Evolutionary conservation across 176 grass and related monocot species (phyloP), one percentile per base, ranked within the genome.

Genomic region (Tuctoria greenei): DNA sequence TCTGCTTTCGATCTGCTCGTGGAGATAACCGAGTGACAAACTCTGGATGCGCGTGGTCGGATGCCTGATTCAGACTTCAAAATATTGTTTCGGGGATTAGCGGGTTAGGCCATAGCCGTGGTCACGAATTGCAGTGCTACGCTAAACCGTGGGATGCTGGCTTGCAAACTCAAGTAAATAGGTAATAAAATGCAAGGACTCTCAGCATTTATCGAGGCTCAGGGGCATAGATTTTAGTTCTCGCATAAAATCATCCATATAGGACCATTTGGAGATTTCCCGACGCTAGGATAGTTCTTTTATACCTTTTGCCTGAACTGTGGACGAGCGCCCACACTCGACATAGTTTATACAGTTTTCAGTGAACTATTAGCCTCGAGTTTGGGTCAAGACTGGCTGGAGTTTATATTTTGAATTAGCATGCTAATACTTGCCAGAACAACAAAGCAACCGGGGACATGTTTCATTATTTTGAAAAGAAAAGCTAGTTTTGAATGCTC

Each of bases 111-210:
- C 18, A 9, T 59, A 51, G 15, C 21, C 43, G 8, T 26, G 2
- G 31, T 47, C 8, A 37, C 46, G 43, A 70, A 20, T n/a, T 37
- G 26, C 39, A 13, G 70, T 46, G 18, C 25, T 39, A 65, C 12
- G 69, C 77, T 63, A 43, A 55, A 54, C 60, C 18, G 35, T 78
- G 14, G 43, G 43, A 50, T 37, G 42, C 46, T 62, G 72, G 12
- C 16, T 20, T 66, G 17, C 31, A 13, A 75, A 21, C 12, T 12
- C 13, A 6, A n/a, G 0, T 26, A 73, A 60, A 52, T 7, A 51
- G 42, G 34, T 18, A 76, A 47, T 18, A n/a, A 41, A 58, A 27
- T 60, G 50, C 67, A 10, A 65, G 59, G 31, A 31, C 1, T 31
- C 31, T 3, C 31, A 3, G 3, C 1, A 31, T 31, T 31, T 31